Percentiles rank a stretch among this genome's conserved stretches.
These are phyloP conservation scores for Venturia nashicola DNA, from an alignment of 2,329 filamentous ascomycete genomes.

Conservation along the genomic window DNA sequence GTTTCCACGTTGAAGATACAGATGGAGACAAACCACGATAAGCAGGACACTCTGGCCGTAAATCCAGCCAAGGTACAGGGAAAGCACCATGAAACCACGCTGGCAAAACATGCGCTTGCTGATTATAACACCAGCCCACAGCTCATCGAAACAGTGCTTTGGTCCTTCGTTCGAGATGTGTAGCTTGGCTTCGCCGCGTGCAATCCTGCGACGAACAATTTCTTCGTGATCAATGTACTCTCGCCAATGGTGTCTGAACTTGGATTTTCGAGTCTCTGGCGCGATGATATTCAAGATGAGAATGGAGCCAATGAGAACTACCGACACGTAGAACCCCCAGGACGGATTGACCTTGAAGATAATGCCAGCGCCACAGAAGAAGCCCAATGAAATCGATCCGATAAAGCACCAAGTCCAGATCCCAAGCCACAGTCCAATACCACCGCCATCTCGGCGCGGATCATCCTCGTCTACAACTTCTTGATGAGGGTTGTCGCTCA, in stretches of 20 bases:
- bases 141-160: conserved; percentile 65
- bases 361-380: conserved; percentile 57
- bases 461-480: conserved; percentile 57
- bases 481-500: conserved; percentile 60
- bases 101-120: conserved; percentile 60
- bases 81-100: conserved; percentile 59
- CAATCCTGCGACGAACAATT: conserved; percentile 42
- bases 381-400: conserved; percentile 59
- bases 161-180: conserved; percentile 61
- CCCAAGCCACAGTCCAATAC: conserved; percentile 68
- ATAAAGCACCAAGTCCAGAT: conserved; percentile 70
- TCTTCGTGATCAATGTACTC: conserved; percentile 43
- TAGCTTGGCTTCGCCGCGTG: conserved; percentile 64
- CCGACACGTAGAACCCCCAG: conserved; percentile 66
- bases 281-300: conserved; percentile 58
- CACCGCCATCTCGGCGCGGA: conserved; percentile 61
- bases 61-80: conserved; percentile 66
- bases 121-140: conserved; percentile 56
- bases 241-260: conserved; percentile 54
- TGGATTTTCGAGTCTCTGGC: conserved; percentile 59
- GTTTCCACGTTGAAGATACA: neutral
- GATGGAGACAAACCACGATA: conserved; percentile 43
- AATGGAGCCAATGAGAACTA: conserved; percentile 52
- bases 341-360: conserved; percentile 52
- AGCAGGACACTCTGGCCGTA: conserved; percentile 65